Percentiles rank a stretch among this genome's conserved stretches.
These are phyloP conservation scores for Neurospora intermedia DNA, from an alignment of 495 filamentous ascomycete genomes.

Conservation along the genomic window DNA sequence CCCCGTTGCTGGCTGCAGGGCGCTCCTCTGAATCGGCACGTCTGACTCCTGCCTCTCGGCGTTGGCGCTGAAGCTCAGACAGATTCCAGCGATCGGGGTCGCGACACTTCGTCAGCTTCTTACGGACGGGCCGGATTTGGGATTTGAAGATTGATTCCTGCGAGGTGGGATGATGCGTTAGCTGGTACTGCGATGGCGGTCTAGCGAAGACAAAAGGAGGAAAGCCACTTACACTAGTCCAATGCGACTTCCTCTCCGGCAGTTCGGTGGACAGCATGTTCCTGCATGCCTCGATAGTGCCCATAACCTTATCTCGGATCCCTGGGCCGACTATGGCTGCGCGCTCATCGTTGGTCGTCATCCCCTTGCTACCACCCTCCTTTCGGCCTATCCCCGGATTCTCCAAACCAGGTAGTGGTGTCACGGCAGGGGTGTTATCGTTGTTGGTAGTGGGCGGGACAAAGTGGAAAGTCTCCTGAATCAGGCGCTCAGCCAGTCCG, in stretches of 20 bases:
- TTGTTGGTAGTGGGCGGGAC: constrained; percentile 7
- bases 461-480: constrained; percentile 55
- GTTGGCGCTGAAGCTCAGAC: constrained; percentile 43
- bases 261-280: constrained; percentile 40
- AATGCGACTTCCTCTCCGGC: constrained; percentile 31
- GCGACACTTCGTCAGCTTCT: constrained; percentile 69
- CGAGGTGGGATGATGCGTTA: background rate
- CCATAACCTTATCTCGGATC: constrained; percentile 35
- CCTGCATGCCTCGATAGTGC: constrained; percentile 38
- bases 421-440: constrained; percentile 10
- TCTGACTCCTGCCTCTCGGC: constrained; percentile 32
- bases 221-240: constrained; percentile 27
- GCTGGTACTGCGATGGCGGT: background rate
- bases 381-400: constrained; percentile 3
- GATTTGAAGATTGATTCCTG: constrained; percentile 27
- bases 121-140: constrained; percentile 44
- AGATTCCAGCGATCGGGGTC: constrained; percentile 60
- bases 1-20: constrained; percentile 12
- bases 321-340: constrained; percentile 20
- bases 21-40: constrained; percentile 27
- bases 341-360: constrained; percentile 13
- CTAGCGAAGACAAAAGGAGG: background rate
- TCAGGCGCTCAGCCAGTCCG: constrained; percentile 59
- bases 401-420: background rate
- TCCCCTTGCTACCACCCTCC: background rate